Evolutionary conservation across 1,139 yeast species (phyloP).

Genomic region (Petasospora fabianii): DNA sequence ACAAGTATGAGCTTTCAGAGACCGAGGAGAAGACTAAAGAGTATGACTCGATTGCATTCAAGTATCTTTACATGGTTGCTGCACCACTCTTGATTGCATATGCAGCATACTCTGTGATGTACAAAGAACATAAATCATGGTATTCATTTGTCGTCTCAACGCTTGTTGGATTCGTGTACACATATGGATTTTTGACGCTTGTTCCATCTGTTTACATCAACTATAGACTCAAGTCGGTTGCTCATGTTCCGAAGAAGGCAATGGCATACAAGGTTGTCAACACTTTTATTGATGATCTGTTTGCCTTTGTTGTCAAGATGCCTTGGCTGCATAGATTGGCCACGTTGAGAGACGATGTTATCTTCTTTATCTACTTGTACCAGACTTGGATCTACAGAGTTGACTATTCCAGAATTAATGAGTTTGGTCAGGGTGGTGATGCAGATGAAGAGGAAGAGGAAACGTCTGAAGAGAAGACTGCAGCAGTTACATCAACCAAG

Average conservation of each 20-base stretch:
- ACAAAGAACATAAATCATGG: constrained; percentile 40
- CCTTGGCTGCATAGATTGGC: constrained; percentile 39
- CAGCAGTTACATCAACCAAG: too few relatives aligned
- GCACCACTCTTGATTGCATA: constrained; percentile 36
- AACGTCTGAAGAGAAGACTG: too few relatives aligned
- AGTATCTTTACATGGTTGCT: constrained; percentile 35
- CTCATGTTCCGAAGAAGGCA: constrained; percentile 39
- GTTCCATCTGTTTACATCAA: constrained; percentile 39
- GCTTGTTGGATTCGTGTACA: constrained; percentile 39
- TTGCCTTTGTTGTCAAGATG: constrained; percentile 39
- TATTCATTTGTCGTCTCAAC: constrained; percentile 37
- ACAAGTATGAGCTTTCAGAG: constrained; percentile 34
- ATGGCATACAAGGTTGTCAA: constrained; percentile 39
- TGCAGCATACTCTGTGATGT: constrained; percentile 34
- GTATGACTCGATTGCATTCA: constrained; percentile 39
- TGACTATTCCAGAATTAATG: constrained; percentile 37
- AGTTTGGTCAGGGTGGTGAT: constrained; percentile 38
- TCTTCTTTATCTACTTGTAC: constrained; percentile 36
- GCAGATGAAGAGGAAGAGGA: constrained; percentile 19
- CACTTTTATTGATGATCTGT: constrained; percentile 39
- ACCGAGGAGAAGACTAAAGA: constrained; percentile 38
- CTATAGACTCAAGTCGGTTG: constrained; percentile 38
- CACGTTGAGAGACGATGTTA: constrained; percentile 38
- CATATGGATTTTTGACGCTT: constrained; percentile 38
- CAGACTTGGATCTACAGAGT: constrained; percentile 39